These are phyloP conservation scores for Inga leiocalycina DNA, from an alignment of 306 rosid species.

Conservation along the genomic window DNA sequence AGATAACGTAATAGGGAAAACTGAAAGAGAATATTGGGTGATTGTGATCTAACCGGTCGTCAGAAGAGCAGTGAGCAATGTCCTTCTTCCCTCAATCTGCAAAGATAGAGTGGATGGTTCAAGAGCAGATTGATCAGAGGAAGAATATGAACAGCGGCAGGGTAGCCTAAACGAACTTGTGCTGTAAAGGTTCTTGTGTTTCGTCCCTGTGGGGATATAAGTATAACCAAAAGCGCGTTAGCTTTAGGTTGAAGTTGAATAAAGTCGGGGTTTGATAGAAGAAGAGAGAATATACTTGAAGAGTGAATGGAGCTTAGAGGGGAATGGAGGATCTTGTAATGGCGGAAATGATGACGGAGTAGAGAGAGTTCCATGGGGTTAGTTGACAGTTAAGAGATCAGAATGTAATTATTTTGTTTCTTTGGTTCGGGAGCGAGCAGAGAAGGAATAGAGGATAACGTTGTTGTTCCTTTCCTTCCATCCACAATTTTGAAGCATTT, in stretches of 20 bases:
- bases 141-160: constrained; percentile 58
- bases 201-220: constrained; percentile 51
- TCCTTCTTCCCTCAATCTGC: constrained; percentile 73
- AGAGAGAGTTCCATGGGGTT: constrained; percentile 59
- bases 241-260: constrained; percentile 32
- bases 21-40: not conserved
- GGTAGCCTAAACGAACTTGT: constrained; percentile 42
- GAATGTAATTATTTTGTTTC: constrained; percentile 9
- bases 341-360: constrained; percentile 51
- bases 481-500: constrained; percentile 63
- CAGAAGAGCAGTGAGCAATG: constrained; percentile 62
- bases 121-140: constrained; percentile 33
- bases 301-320: constrained; percentile 48
- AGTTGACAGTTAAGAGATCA: constrained; percentile 39
- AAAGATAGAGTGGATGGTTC: constrained; percentile 43
- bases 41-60: constrained; percentile 58
- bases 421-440: constrained; percentile 22
- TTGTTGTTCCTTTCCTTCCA: constrained; percentile 44
- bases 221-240: constrained; percentile 21
- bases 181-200: constrained; percentile 43
- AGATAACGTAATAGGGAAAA: not conserved
- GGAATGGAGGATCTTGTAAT: constrained; percentile 46
- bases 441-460: constrained; percentile 52
- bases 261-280: constrained; percentile 22
- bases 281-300: constrained; percentile 53